phyloP scores from a whole-genome alignment of 768 basidiomycete species.

The Phanerodontia chrysosporium region DNA sequence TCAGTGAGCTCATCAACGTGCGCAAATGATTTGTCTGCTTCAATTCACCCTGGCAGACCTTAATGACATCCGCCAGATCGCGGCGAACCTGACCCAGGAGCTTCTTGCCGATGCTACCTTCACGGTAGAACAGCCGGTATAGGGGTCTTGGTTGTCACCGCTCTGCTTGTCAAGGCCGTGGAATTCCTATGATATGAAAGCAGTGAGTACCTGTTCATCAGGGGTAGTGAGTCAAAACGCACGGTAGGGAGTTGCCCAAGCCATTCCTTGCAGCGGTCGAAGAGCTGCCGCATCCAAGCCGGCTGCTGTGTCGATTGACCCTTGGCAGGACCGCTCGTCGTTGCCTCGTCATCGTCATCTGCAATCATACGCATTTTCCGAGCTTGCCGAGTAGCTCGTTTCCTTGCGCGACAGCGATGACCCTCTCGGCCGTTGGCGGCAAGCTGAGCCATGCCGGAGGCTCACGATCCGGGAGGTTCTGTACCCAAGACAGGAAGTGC shows the following conservation, averaged over 20 bases:
- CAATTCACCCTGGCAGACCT: conserved; percentile 79
- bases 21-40: conserved; percentile 97
- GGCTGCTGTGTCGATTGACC: conserved; percentile 72
- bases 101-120: conserved; percentile 74
- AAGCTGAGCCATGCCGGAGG: conserved; percentile 94
- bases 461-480: conserved; percentile 84
- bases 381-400: conserved; percentile 81
- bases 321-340: conserved; percentile 52
- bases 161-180: conserved; percentile 60
- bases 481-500: conserved; percentile 89
- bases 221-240: conserved; percentile 5
- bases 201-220: not conserved
- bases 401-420: conserved; percentile 93
- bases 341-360: conserved; percentile 69
- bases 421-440: conserved; percentile 86
- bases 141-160: conserved; percentile 80
- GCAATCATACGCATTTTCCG: conserved; percentile 89
- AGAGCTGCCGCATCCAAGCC: conserved; percentile 89
- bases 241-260: conserved; percentile 72
- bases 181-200: conserved; percentile 44
- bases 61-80: conserved; percentile 78
- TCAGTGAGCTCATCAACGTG: conserved; percentile 83
- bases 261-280: conserved; percentile 84
- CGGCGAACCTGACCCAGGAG: conserved; percentile 74
- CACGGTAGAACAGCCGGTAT: conserved; percentile 83